A percentile compares a stretch with the other conserved stretches of the same genome.
Conservation (phyloP, 208 protist genomes). For the Trypanosoma caninum region DNA sequence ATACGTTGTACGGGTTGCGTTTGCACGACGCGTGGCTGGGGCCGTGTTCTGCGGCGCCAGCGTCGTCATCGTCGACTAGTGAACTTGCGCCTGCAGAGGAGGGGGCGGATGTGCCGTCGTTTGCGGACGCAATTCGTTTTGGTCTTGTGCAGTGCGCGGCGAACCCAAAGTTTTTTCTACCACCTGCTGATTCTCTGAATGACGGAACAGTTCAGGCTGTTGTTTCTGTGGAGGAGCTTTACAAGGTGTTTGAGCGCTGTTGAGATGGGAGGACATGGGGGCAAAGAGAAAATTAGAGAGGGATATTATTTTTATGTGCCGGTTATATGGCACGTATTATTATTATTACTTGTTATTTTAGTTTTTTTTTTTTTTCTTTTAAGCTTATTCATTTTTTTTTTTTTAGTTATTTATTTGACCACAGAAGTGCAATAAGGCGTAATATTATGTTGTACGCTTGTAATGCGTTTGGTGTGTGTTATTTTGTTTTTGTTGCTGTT, state of each 20-base stretch:
- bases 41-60: neutral
- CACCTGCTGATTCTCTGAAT: conserved; percentile 45
- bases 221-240: conserved; percentile 82
- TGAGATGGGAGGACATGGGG: conserved; percentile 13
- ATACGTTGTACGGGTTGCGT: conserved; percentile 59
- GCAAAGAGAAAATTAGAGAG: no score
- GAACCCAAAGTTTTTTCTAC: conserved; percentile 52
- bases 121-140: conserved; percentile 42
- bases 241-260: conserved; percentile 91
- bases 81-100: neutral
- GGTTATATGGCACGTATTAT: neutral
- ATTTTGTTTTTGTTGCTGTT: no score
- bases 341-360: conserved; percentile 4
- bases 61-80: neutral
- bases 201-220: conserved; percentile 66
- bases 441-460: no score
- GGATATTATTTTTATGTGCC: neutral
- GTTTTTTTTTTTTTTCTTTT: conserved; percentile 13
- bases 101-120: conserved; percentile 11
- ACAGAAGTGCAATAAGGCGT: no score
- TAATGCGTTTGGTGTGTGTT: no score
- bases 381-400: neutral
- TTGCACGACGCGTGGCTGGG: conserved; percentile 17
- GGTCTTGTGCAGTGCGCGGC: conserved; percentile 69
- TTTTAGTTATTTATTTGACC: no score